These are phyloP conservation scores for Boeremia lycopersici DNA, from an alignment of 2,329 filamentous ascomycete species.

Conservation along the genomic window DNA sequence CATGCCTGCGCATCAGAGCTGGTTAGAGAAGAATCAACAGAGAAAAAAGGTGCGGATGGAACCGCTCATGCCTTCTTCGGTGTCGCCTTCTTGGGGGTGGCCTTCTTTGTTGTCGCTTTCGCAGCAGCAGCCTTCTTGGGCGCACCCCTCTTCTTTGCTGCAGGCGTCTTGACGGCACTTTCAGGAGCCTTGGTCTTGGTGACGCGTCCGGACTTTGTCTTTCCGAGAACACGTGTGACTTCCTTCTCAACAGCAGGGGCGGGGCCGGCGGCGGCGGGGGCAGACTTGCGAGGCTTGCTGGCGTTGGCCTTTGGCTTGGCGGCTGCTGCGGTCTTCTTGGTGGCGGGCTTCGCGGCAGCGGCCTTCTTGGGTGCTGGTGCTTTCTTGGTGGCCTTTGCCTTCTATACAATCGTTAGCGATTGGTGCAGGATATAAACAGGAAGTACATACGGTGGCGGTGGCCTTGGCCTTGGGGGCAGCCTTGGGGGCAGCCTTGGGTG, in stretches of 20 bases:
- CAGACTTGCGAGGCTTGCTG: slow-evolving; percentile 52
- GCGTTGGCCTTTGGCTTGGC: slow-evolving; percentile 53
- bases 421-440: background rate
- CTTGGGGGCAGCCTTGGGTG: slow-evolving; percentile 21
- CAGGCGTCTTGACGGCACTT: slow-evolving; percentile 31
- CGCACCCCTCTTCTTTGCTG: slow-evolving; percentile 46
- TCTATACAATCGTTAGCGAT: slow-evolving; percentile 27
- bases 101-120: slow-evolving; percentile 57
- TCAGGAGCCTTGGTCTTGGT: slow-evolving; percentile 68
- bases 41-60: slow-evolving; percentile 20
- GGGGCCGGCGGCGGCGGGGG: slow-evolving; percentile 39
- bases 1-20: slow-evolving; percentile 16
- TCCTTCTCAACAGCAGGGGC: slow-evolving; percentile 72
- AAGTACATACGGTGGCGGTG: slow-evolving; percentile 31
- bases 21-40: slow-evolving; percentile 37
- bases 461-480: slow-evolving; percentile 32
- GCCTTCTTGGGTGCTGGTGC: slow-evolving; percentile 47
- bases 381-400: slow-evolving; percentile 50
- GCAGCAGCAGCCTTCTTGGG: slow-evolving; percentile 45
- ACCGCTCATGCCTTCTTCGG: slow-evolving; percentile 46
- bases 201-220: slow-evolving; percentile 87
- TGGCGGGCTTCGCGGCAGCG: slow-evolving; percentile 29
- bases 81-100: slow-evolving; percentile 55
- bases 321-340: slow-evolving; percentile 45
- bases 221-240: slow-evolving; percentile 69